Conservation (phyloP, 192 early-diverging fungal genomes). For the Coemansia sp. region DNA sequence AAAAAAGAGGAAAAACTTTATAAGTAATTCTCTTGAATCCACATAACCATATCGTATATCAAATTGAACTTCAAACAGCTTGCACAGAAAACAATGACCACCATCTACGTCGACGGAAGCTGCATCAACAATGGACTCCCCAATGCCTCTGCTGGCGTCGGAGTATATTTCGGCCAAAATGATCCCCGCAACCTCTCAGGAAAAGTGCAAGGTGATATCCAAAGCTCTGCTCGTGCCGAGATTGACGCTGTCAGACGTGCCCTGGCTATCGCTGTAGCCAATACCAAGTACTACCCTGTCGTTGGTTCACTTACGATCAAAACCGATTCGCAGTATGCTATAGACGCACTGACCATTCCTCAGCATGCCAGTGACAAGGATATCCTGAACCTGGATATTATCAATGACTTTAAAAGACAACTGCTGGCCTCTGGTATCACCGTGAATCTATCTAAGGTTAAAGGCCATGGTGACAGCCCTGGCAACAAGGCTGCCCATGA, state of each 20-base stretch:
- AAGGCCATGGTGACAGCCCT: neutral
- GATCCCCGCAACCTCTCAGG: slow-evolving; percentile 11
- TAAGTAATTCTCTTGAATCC: no score
- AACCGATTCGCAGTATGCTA: neutral
- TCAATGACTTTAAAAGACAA: neutral
- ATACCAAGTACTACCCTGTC: neutral
- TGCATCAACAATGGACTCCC: neutral
- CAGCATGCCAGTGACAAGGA: neutral
- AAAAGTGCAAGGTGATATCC: neutral
- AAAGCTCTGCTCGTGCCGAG: neutral
- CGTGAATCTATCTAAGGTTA: neutral
- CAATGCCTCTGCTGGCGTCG: slow-evolving; percentile 3
- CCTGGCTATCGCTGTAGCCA: neutral
- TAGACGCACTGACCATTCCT: neutral
- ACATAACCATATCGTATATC: no score
- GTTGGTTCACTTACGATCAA: neutral
- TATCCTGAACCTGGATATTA: neutral
- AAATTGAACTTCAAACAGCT: neutral
- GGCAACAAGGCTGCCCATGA: neutral
- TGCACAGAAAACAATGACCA: neutral
- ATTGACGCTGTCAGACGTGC: neutral
- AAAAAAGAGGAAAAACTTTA: no score
- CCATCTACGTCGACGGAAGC: neutral
- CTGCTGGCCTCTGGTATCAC: neutral
- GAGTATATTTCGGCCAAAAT: slow-evolving; percentile 10